Base-by-base conservation (phyloP, 2,329 filamentous ascomycete species). In the Trichoderma afroharzianum region DNA sequence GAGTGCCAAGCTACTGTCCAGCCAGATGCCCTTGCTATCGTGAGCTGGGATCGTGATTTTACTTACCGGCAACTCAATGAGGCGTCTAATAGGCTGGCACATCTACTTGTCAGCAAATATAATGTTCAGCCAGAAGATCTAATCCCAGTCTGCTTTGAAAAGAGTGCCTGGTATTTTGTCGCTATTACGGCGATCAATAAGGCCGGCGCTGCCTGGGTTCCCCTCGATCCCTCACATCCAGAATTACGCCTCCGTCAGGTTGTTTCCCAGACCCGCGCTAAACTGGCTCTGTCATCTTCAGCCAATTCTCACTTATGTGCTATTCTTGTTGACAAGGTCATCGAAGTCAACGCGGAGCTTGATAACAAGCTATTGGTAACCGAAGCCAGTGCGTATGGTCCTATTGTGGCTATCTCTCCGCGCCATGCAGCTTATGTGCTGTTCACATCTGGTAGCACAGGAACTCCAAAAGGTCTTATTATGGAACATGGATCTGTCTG, bases 61-160 rank as follows among this genome's bases (percentile, higher is more conserved):
- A 73, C 66, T 2, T 72, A 72, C 36, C 47, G 32, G 30, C 50
- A 72, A n/a, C 66, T 72, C 1, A 57, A 64, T 21, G 39, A 50
- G 26, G 66, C 71, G 6, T 58, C 71, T 6, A 70, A 70, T 21
- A 70, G 71, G 33, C 66, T 72, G 11, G 71, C 64, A 8, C 66
- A 72, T 14, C 21, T 39, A 6, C 69, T 73, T 14, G 55, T 73
- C n/a, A 62, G 68, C 3, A 26, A 63, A 26, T 39, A 67, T n/a
- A 6, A 28, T 3, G 39, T 73, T 33, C 58, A 62, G 26, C 21
- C 61, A 12, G 32, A 67, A 26, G 72, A 73, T 4, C 7, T 73
- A 3, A 71, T 80, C 0, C 76, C 76, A 6, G 57, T 80, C 0
- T 79, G 76, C 59, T 79, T 79, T n/a, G 77, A 79, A 24, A 80